These are phyloP conservation scores for Flaveria sonorensis DNA, from an alignment of 129 eudicot species.

Conservation along the genomic window DNA sequence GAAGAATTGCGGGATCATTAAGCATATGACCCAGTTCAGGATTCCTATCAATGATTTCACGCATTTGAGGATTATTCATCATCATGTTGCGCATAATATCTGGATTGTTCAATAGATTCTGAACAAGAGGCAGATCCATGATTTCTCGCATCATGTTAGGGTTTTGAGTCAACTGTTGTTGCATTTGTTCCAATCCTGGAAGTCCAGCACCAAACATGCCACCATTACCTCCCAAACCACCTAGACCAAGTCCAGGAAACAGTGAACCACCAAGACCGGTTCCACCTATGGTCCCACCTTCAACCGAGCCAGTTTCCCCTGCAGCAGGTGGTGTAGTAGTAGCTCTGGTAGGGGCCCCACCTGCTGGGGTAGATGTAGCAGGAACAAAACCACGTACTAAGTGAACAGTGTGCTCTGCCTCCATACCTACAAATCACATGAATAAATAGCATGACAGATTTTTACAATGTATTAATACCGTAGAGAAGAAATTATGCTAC, in stretches of 20 bases:
- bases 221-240: conserved; percentile 61
- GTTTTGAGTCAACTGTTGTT: conserved; percentile 76
- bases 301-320: conserved; percentile 41
- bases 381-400: conserved; percentile 77
- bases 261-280: conserved; percentile 53
- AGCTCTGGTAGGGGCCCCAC: conserved; percentile 38
- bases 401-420: conserved; percentile 76
- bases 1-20: conserved; percentile 78
- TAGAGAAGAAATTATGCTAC: neutral
- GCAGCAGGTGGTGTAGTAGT: conserved; percentile 36
- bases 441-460: conserved; percentile 9
- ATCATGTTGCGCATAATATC: conserved; percentile 78
- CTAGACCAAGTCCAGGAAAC: conserved; percentile 71
- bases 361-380: conserved; percentile 43
- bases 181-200: conserved; percentile 78
- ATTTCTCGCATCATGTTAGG: conserved; percentile 92
- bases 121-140: conserved; percentile 79
- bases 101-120: conserved; percentile 76
- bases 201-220: conserved; percentile 75
- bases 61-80: conserved; percentile 91
- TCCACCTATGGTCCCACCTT: conserved; percentile 41
- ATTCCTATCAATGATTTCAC: conserved; percentile 86
- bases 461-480: conserved; percentile 9
- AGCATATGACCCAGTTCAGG: conserved; percentile 93
- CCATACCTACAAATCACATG: conserved; percentile 55